Evolutionary conservation across 2,329 filamentous ascomycete species (phyloP).

Genomic region (Sclerotinia subarctica): DNA sequence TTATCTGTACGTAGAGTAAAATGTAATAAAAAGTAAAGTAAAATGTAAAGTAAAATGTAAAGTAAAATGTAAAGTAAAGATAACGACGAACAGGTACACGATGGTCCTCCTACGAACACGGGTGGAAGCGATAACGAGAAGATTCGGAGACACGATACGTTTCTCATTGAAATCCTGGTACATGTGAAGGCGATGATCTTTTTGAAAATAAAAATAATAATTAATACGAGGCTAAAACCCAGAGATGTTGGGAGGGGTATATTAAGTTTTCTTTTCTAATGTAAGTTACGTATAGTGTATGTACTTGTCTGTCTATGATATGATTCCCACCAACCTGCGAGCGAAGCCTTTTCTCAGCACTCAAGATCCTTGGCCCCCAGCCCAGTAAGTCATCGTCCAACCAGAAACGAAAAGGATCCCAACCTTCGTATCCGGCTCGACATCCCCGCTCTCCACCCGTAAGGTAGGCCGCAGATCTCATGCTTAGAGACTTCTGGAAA

Average conservation of each 20-base stretch:
- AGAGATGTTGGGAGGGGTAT: not conserved
- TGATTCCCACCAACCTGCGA: too few species aligned
- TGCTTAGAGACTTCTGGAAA: not conserved
- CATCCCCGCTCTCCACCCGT: not conserved
- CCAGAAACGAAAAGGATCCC: not conserved
- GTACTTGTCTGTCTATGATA: too few species aligned
- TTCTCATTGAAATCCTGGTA: not conserved
- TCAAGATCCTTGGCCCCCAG: too few species aligned
- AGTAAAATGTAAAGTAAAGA: too few species aligned
- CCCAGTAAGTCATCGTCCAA: not conserved
- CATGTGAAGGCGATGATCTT: not conserved
- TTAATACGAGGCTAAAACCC: not conserved
- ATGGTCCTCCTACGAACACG: too few species aligned
- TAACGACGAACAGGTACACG: too few species aligned
- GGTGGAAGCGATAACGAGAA: too few species aligned
- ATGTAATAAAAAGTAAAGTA: too few species aligned
- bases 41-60: too few species aligned
- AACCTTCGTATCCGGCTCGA: slow-evolving; percentile 2
- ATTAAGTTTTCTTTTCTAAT: not conserved
- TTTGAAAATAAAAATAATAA: not conserved
- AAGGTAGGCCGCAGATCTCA: not conserved
- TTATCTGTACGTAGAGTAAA: too few species aligned
- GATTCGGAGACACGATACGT: slow-evolving; percentile 1
- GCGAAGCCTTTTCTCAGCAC: not conserved
- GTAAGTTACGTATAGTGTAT: not conserved